These are phyloP conservation scores for Aspergillus viridinutans DNA, from an alignment of 2,329 filamentous ascomycete genomes.

Conservation along the genomic window DNA sequence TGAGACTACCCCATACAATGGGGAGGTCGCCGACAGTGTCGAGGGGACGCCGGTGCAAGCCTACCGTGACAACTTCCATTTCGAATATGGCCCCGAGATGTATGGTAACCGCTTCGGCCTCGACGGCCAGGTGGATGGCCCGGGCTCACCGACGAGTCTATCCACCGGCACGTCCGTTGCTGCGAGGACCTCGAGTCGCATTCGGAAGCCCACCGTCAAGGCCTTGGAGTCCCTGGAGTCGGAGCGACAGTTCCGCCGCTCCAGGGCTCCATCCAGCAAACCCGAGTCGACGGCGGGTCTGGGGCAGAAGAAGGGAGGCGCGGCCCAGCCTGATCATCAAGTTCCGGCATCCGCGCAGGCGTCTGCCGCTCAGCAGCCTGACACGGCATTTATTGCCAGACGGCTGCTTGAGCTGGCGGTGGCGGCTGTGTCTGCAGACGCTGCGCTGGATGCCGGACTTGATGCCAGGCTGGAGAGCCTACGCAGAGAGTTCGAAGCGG, in stretches of 20 bases:
- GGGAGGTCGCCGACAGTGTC: slow-evolving; percentile 8
- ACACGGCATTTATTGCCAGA: slow-evolving; percentile 7
- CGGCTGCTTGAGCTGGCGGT: slow-evolving; percentile 15
- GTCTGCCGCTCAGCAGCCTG: neutral
- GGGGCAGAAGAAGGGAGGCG: neutral
- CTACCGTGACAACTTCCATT: slow-evolving; percentile 14
- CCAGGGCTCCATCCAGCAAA: slow-evolving; percentile 10
- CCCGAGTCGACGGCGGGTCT: neutral
- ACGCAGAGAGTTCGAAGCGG: slow-evolving; percentile 7
- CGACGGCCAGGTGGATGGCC: slow-evolving; percentile 16
- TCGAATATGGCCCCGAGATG: slow-evolving; percentile 19
- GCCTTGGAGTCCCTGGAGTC: slow-evolving; percentile 18
- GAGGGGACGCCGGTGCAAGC: slow-evolving; percentile 8
- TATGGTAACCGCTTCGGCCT: slow-evolving; percentile 19
- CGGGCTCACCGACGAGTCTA: slow-evolving; percentile 16
- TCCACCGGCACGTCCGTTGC: slow-evolving; percentile 14
- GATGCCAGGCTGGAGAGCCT: slow-evolving; percentile 14
- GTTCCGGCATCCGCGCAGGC: neutral
- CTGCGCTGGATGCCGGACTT: slow-evolving; percentile 6
- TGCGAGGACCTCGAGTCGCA: slow-evolving; percentile 13
- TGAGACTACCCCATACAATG: neutral
- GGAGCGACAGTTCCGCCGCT: slow-evolving; percentile 15
- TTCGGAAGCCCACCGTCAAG: slow-evolving; percentile 19
- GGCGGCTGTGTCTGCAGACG: slow-evolving; percentile 12
- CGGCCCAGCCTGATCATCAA: neutral